Percentiles rank a stretch among this genome's conserved stretches.
phyloP scores from a whole-genome alignment of 441 rosid genomes.

The Viola pubescens region DNA sequence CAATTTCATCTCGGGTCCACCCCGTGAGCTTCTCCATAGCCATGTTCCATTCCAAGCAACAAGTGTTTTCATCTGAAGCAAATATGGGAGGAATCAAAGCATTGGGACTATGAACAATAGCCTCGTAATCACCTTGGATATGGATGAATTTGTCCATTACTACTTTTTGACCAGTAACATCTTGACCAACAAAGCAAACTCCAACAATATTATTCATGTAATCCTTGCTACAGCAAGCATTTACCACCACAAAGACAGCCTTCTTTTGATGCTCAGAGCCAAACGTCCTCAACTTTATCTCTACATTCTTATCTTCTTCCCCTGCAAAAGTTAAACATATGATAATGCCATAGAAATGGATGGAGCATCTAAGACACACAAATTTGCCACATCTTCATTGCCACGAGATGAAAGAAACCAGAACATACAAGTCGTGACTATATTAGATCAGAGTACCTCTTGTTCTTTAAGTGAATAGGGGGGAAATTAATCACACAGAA shows the following conservation, averaged over 20 bases:
- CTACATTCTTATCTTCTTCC: slow-evolving; percentile 82
- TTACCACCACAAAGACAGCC: slow-evolving; percentile 77
- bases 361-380: slow-evolving; percentile 12
- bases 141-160: slow-evolving; percentile 89
- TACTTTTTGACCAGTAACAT: slow-evolving; percentile 77
- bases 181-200: slow-evolving; percentile 90
- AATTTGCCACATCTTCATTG: neutral
- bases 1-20: slow-evolving; percentile 52
- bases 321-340: slow-evolving; percentile 43
- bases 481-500: too few species aligned
- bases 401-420: too few species aligned
- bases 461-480: too few species aligned
- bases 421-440: too few species aligned
- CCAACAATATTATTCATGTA: slow-evolving; percentile 73
- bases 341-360: slow-evolving; percentile 7
- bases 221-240: slow-evolving; percentile 93
- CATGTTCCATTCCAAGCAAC: slow-evolving; percentile 90
- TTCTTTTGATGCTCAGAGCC: slow-evolving; percentile 44
- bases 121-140: slow-evolving; percentile 92
- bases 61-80: slow-evolving; percentile 80
- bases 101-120: slow-evolving; percentile 86
- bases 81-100: slow-evolving; percentile 91
- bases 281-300: slow-evolving; percentile 76
- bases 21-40: slow-evolving; percentile 95
- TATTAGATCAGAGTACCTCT: too few species aligned